phyloP scores from a whole-genome alignment of 495 filamentous ascomycete genomes.

The Rhypophila decipiens region DNA sequence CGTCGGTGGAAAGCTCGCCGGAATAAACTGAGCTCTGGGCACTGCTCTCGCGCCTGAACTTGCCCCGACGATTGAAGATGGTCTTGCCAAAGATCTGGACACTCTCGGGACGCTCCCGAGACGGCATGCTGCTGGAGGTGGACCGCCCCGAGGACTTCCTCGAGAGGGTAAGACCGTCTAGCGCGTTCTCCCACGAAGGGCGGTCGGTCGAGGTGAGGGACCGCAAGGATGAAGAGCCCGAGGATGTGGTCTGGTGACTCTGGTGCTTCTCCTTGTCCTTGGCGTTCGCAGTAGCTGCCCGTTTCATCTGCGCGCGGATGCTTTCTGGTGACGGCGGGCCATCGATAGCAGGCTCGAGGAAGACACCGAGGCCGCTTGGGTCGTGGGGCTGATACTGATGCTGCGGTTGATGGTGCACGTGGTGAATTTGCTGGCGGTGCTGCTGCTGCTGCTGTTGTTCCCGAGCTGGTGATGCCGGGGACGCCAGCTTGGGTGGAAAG shows the following conservation, averaged over 20 bases:
- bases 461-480: slow-evolving; percentile 5
- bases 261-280: slow-evolving; percentile 38
- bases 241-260: slow-evolving; percentile 40
- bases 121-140: slow-evolving; percentile 35
- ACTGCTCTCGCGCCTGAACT: slow-evolving; percentile 35
- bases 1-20: slow-evolving; percentile 24
- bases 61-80: slow-evolving; percentile 41
- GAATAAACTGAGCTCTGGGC: slow-evolving; percentile 35
- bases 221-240: slow-evolving; percentile 40
- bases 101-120: slow-evolving; percentile 45
- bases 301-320: slow-evolving; percentile 46
- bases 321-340: slow-evolving; percentile 49
- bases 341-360: slow-evolving; percentile 44
- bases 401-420: not conserved
- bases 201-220: slow-evolving; percentile 33
- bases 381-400: slow-evolving; percentile 12
- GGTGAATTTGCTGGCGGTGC: not conserved
- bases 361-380: slow-evolving; percentile 21
- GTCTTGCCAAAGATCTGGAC: slow-evolving; percentile 48
- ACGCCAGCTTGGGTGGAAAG: not conserved
- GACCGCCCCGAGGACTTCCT: slow-evolving; percentile 46
- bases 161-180: slow-evolving; percentile 35
- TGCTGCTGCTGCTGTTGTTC: not conserved
- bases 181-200: slow-evolving; percentile 37
- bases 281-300: too few species aligned